These are phyloP conservation scores for Stemphylium lycopersici DNA, from an alignment of 2,329 filamentous ascomycete species.

Conservation along the genomic window DNA sequence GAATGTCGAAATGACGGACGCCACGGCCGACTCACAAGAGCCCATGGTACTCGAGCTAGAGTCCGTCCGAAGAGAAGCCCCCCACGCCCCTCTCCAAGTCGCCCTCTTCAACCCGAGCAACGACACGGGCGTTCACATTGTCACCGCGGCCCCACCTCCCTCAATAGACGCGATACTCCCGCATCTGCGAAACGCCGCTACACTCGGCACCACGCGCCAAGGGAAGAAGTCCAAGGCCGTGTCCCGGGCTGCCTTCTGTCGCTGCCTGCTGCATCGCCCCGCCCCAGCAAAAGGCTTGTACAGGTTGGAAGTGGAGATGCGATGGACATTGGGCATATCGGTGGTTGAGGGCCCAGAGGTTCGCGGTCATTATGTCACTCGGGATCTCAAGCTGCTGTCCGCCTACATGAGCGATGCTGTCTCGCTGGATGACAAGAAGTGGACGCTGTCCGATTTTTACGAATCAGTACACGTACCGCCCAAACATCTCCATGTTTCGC, in stretches of 20 bases:
- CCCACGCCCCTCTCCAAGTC: slow-evolving; percentile 19
- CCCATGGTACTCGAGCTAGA: slow-evolving; percentile 31
- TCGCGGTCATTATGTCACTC: slow-evolving; percentile 23
- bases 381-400: slow-evolving; percentile 35
- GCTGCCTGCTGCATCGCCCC: slow-evolving; percentile 26
- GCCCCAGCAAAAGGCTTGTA: slow-evolving; percentile 6
- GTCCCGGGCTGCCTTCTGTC: slow-evolving; percentile 33
- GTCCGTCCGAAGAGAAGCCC: slow-evolving; percentile 20
- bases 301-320: slow-evolving; percentile 33
- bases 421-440: slow-evolving; percentile 34
- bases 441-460: slow-evolving; percentile 68
- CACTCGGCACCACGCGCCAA: slow-evolving; percentile 22
- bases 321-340: slow-evolving; percentile 38
- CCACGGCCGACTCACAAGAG: background rate
- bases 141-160: slow-evolving; percentile 22
- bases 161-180: slow-evolving; percentile 26
- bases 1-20: background rate
- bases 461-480: slow-evolving; percentile 68
- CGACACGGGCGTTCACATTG: slow-evolving; percentile 22
- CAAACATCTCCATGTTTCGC: slow-evolving; percentile 46
- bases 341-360: slow-evolving; percentile 31
- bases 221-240: slow-evolving; percentile 26
- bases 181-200: slow-evolving; percentile 29
- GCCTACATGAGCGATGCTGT: slow-evolving; percentile 28
- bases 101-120: slow-evolving; percentile 25